Evolutionary conservation across 2,329 filamentous ascomycete species (phyloP), one percentile per base, ranked within the genome.

Genomic region (Cladosporium colombiae): DNA sequence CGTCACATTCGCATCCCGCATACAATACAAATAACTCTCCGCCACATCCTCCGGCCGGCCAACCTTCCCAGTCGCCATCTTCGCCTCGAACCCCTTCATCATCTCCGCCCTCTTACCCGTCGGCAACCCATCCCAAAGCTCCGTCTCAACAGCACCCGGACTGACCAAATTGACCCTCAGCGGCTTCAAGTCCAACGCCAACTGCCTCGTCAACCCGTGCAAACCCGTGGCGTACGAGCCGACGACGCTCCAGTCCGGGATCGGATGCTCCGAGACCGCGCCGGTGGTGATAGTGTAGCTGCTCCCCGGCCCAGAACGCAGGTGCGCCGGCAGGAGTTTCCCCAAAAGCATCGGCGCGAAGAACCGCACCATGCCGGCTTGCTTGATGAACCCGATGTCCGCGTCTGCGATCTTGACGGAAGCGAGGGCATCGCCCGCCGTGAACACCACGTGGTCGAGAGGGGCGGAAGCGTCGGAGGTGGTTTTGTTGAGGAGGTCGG

Each of bases 131-230:
- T 65, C 65, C 81, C 81, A 83, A 6, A 82, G 66, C 68, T 78
- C 77, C 16, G 81, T 83, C 46, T 81, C 75, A 33, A 82, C 80
- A 0, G 80, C 78, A 0, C 88, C 89, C 0, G 87, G 86, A 62
- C 77, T 79, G 1, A 91, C 85, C 0, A 83, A 72, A 72, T 91
- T 91, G 29, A 90, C 87, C 1, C 89, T 78, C 10, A 90, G 76
- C 0, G 89, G 89, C 68, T 82, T 83, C 64, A 91, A 72, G 70
- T 91, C 88, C 35, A 90, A 71, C 1, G 88, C 88, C 37, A 91
- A 76, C 3, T 80, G 82, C 1, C 84, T 79, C 2, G 81, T 79
- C 73, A 89, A 80, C 3, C 83, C 81, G 59, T 86, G 79, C 7
- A 86, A 68, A 0, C 82, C 87, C 0, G 83, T 81, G 0, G 81